Evolutionary conservation across 2,329 filamentous ascomycete species (phyloP), one percentile per base, ranked within the genome.

Genomic region (Aspergillus sp.): DNA sequence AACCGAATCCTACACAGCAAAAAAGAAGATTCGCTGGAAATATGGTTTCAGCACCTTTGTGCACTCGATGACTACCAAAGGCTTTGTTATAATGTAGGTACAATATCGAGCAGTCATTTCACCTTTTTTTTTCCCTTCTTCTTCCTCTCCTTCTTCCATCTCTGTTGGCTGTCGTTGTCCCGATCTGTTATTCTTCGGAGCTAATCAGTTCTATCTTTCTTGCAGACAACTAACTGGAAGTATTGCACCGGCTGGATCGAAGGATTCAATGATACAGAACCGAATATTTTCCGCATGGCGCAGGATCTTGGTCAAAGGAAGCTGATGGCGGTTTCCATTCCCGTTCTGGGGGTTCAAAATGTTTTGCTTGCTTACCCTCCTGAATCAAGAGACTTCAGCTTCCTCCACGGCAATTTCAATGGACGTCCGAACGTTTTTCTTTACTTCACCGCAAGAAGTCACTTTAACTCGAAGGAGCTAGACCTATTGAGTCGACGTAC

Each of bases 31-130:
- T 54, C 52, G 2, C 60, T 74, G 18, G 63, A 70, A 18, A 42
- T 77, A 18, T 72, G 72, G 66, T 76, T 78, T 59, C 64, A 68
- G 22, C 59, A 77, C 31, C 24, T 72, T 1, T 75, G 70, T 61
- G 71, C 67, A 2, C 31, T 67, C 1, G 58, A 70, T 4, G 61
- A 73, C 39, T 76, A 74, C 53, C 51, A 59, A 22, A 20, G 22
- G 9, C 58, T 76, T 24, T 71, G 69, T 52, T n/a, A 62, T 11
- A 61, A 59, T 39, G 73, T 75, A 69, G 62, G 68, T 65, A n/a
- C 7, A 1, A 50, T 58, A 26, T 18, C 14, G 16, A 42, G 36
- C 24, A 42, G 6, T 42, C 4, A n/a, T 50, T 14, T 55, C 11
- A 36, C 12, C 18, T 32, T 45, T 14, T 50, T 4, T 22, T 22